These are phyloP conservation scores for Psilocybe subaeruginosa DNA, from an alignment of 768 basidiomycete species.

Conservation along the genomic window DNA sequence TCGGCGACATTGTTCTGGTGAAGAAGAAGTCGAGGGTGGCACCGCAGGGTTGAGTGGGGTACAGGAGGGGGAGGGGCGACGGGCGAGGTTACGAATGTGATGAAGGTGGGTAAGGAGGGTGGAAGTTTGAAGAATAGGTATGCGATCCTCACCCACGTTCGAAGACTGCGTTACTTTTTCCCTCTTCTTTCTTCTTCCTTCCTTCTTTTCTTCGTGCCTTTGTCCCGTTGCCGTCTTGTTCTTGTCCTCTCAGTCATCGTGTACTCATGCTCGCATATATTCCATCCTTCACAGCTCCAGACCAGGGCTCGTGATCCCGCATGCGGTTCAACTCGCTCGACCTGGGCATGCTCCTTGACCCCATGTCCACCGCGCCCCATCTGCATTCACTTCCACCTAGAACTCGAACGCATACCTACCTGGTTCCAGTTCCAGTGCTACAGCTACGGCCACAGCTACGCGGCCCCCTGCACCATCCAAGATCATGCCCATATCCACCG, in stretches of 20 bases:
- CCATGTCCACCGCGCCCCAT: background rate
- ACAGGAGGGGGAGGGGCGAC: no score
- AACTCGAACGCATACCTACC: background rate
- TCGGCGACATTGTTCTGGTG: no score
- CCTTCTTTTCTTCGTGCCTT: no score
- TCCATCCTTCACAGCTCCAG: conserved; percentile 11
- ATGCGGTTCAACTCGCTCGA: conserved; percentile 70
- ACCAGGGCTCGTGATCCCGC: conserved; percentile 31
- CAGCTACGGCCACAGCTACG: background rate
- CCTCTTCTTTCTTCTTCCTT: no score
- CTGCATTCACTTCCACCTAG: background rate
- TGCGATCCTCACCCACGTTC: no score
- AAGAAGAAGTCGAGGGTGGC: no score
- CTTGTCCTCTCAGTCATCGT: conserved; percentile 28
- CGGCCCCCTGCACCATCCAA: background rate
- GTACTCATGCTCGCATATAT: no score
- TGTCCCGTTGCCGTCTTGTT: background rate
- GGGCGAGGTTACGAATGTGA: background rate
- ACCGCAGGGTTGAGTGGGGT: no score
- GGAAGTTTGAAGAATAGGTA: no score
- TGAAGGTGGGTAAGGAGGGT: no score
- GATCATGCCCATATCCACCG: conserved; percentile 12
- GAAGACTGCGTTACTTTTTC: no score
- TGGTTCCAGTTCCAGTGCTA: background rate
- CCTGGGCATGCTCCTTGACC: conserved; percentile 23